Percentiles rank a stretch among this genome's conserved stretches.
These are phyloP conservation scores for Eutypella sp. DNA, from an alignment of 2,329 filamentous ascomycete species.

Conservation along the genomic window DNA sequence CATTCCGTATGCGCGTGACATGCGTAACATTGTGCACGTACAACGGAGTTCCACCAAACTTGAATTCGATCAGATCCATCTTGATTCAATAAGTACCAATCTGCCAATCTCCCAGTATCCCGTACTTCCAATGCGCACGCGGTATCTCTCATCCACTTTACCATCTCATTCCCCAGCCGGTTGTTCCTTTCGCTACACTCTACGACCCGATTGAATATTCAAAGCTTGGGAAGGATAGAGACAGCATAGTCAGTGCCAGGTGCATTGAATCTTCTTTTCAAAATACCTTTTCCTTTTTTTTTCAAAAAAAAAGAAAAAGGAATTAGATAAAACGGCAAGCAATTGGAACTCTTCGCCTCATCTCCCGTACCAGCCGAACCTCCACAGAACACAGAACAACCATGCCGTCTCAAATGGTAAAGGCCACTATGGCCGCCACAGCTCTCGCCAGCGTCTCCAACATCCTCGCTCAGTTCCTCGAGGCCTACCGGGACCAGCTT, in stretches of 20 bases:
- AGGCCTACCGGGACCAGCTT: conserved; percentile 38
- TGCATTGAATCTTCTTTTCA: background rate
- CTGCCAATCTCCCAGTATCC: no score
- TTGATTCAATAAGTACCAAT: no score
- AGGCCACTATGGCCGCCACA: conserved; percentile 49
- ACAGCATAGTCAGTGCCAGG: background rate
- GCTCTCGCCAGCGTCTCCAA: conserved; percentile 49
- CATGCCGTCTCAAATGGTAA: conserved; percentile 47
- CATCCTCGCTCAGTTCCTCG: conserved; percentile 49
- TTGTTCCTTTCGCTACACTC: background rate
- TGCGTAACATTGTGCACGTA: no score
- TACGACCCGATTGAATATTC: background rate
- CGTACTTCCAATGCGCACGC: background rate
- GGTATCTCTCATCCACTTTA: background rate
- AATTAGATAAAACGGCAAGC: no score
- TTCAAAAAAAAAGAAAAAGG: no score
- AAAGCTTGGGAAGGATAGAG: no score
- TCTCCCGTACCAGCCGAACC: background rate
- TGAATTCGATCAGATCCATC: no score
- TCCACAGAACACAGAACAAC: conserved; percentile 10
- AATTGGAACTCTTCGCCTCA: background rate
- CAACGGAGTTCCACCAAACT: no score
- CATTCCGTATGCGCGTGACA: no score
- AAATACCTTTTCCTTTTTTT: no score
- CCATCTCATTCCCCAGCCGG: background rate